Conservation (phyloP, 805 yeast species). For the Yamadazyma sp. region DNA sequence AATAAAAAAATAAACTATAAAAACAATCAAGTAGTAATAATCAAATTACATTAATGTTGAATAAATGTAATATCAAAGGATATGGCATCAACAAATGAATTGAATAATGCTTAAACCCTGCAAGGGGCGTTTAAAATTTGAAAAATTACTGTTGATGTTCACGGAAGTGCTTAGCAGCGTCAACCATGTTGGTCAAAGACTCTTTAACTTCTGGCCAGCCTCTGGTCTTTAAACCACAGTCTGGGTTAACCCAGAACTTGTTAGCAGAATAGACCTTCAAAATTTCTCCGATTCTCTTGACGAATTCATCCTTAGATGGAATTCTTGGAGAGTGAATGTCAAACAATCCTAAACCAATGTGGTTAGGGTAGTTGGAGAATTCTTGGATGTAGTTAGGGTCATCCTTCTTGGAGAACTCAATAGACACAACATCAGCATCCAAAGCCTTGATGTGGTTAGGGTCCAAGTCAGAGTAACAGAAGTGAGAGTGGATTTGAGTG, state of each 20-base stretch:
- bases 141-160: constrained; percentile 33
- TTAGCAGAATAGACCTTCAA: constrained; percentile 96
- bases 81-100: constrained; percentile 38
- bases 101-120: constrained; percentile 36
- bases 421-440: constrained; percentile 99
- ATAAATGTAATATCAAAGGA: constrained; percentile 42
- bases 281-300: constrained; percentile 89
- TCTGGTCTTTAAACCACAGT: constrained; percentile 99
- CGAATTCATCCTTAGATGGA: constrained; percentile 96
- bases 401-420: constrained; percentile 99
- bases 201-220: constrained; percentile 98
- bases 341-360: constrained; percentile 98
- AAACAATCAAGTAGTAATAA: constrained; percentile 10
- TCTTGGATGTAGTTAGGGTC: constrained; percentile 97
- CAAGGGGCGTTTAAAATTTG: constrained; percentile 16
- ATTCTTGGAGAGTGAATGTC: constrained; percentile 99
- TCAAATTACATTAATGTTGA: constrained; percentile 49
- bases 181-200: constrained; percentile 97
- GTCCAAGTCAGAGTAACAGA: constrained; percentile 99
- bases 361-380: constrained; percentile 98
- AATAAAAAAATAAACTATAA: constrained; percentile 16
- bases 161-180: constrained; percentile 92
- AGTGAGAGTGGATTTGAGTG: constrained; percentile 99
- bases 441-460: constrained; percentile 99
- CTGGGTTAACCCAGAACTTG: constrained; percentile 99